Conservation (phyloP, 2,329 filamentous ascomycete species). For the Pseudogymnoascus sp. region DNA sequence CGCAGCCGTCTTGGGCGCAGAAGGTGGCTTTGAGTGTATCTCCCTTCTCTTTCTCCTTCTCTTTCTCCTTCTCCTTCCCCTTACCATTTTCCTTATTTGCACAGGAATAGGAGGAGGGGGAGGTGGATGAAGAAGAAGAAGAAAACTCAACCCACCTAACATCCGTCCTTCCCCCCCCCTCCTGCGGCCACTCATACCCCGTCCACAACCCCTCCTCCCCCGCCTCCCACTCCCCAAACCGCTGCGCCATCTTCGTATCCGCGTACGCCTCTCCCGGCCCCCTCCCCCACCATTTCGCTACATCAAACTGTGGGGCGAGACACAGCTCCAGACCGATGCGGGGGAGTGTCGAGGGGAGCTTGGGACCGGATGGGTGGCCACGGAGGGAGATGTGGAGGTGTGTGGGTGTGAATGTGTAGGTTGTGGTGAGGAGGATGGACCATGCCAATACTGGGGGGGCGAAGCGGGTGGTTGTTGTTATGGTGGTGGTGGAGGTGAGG, state of each 20-base stretch:
- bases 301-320: constrained; percentile 30
- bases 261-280: constrained; percentile 58
- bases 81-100: too few relatives aligned
- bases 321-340: constrained; percentile 50
- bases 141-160: constrained; percentile 48
- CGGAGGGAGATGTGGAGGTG: constrained; percentile 42
- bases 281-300: constrained; percentile 54
- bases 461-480: constrained; percentile 42
- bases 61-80: not conserved
- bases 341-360: constrained; percentile 49
- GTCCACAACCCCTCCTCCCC: constrained; percentile 42
- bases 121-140: too few relatives aligned
- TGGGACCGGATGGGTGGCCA: constrained; percentile 38
- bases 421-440: constrained; percentile 41
- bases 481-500: constrained; percentile 21
- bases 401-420: constrained; percentile 45
- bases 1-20: constrained; percentile 37
- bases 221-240: constrained; percentile 41
- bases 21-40: constrained; percentile 37
- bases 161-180: constrained; percentile 56
- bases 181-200: constrained; percentile 61
- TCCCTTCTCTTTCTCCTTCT: constrained; percentile 20
- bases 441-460: constrained; percentile 57
- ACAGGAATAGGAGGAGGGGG: too few relatives aligned
- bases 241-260: constrained; percentile 55